Conservation (phyloP, 1,139 yeast species). For the Yamadazyma buinensis region DNA sequence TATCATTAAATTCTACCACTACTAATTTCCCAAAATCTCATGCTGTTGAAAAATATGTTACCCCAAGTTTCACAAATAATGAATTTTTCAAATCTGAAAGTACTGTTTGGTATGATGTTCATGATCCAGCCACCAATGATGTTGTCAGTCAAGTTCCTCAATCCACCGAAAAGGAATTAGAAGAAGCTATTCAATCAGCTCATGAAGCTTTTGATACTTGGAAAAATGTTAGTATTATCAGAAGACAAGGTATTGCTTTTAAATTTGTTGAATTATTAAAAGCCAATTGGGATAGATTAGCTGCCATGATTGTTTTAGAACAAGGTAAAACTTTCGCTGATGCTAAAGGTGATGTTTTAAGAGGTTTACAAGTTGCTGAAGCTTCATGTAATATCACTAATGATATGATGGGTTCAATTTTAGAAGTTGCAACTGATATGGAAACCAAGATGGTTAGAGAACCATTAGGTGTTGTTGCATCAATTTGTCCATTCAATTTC, state of each 20-base stretch:
- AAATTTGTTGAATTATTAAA: slow-evolving; percentile 66
- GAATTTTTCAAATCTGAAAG: slow-evolving; percentile 55
- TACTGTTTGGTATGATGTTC: slow-evolving; percentile 63
- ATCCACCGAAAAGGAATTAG: slow-evolving; percentile 63
- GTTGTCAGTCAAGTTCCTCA: slow-evolving; percentile 72
- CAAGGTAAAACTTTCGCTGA: slow-evolving; percentile 80
- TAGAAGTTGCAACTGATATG: slow-evolving; percentile 74
- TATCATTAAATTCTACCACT: slow-evolving; percentile 24
- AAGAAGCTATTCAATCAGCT: slow-evolving; percentile 65
- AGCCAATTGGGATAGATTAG: slow-evolving; percentile 67
- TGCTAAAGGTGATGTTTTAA: slow-evolving; percentile 74
- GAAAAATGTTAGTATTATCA: slow-evolving; percentile 57
- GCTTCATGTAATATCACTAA: slow-evolving; percentile 59
- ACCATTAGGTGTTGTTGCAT: slow-evolving; percentile 63
- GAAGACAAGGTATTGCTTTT: slow-evolving; percentile 75
- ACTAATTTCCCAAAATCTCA: slow-evolving; percentile 47
- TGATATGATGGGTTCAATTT: slow-evolving; percentile 60
- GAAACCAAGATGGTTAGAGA: slow-evolving; percentile 74
- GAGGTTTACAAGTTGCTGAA: slow-evolving; percentile 83
- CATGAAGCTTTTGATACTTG: slow-evolving; percentile 57
- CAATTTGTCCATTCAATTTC: slow-evolving; percentile 75
- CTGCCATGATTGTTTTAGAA: slow-evolving; percentile 69
- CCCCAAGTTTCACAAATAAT: slow-evolving; percentile 59
- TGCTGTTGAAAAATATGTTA: slow-evolving; percentile 43
- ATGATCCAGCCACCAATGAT: slow-evolving; percentile 72